Percentiles rank a stretch among this genome's conserved stretches.
phyloP scores from a whole-genome alignment of 2,329 filamentous ascomycete species.

The Talaromyces sp. region DNA sequence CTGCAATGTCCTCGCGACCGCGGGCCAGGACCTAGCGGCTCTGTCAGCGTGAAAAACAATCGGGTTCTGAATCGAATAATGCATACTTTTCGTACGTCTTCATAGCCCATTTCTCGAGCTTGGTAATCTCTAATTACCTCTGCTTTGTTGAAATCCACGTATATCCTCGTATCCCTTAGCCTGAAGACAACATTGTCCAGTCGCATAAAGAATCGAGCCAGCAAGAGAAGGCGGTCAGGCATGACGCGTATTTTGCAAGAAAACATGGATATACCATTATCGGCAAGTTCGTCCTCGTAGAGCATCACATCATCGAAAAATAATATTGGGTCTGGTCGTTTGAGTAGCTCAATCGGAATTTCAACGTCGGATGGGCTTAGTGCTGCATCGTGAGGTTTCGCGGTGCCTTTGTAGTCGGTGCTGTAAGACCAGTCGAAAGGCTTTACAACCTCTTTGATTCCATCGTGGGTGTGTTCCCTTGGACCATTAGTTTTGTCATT shows the following conservation, averaged over 20 bases:
- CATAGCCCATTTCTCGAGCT: constrained; percentile 77
- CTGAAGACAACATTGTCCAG: constrained; percentile 85
- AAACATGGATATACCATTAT: constrained; percentile 89
- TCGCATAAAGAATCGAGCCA: constrained; percentile 86
- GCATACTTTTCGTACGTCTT: constrained; percentile 67
- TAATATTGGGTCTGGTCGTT: constrained; percentile 84
- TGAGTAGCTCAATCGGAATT: constrained; percentile 83
- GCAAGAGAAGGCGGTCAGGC: constrained; percentile 77
- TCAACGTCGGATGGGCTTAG: constrained; percentile 48
- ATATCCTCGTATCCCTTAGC: constrained; percentile 84
- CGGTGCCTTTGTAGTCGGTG: constrained; percentile 76
- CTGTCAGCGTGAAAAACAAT: constrained; percentile 23
- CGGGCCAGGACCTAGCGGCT: constrained; percentile 44
- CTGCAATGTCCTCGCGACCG: constrained; percentile 68
- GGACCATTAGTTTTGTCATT: constrained; percentile 21
- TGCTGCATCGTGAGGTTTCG: constrained; percentile 38
- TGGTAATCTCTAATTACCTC: constrained; percentile 87
- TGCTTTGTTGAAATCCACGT: constrained; percentile 77
- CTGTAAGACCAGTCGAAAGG: constrained; percentile 99
- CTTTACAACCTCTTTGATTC: constrained; percentile 89
- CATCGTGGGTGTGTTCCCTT: constrained; percentile 74
- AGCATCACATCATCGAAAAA: constrained; percentile 96
- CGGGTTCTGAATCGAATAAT: background rate
- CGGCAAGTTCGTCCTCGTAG: constrained; percentile 95
- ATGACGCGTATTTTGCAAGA: constrained; percentile 92